Percentiles rank a stretch among this genome's conserved stretches.
Evolutionary conservation across 495 filamentous ascomycete species (phyloP).

Genomic region (Podospora anserina): DNA sequence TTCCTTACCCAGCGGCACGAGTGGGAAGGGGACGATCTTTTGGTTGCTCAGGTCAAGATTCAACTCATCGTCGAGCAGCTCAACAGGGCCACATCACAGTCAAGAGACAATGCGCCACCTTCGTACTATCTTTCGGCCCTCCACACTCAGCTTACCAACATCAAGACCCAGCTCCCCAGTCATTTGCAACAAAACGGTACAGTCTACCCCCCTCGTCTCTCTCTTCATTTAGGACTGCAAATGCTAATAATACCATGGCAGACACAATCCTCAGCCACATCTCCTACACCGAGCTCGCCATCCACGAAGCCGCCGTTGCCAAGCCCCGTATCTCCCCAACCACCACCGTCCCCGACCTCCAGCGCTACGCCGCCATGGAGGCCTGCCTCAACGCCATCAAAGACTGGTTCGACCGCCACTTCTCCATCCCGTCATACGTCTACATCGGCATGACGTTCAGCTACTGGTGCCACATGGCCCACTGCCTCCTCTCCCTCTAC

Average conservation of each 20-base stretch:
- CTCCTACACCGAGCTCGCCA: constrained; percentile 41
- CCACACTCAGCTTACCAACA: constrained; percentile 41
- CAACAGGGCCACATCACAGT: constrained; percentile 25
- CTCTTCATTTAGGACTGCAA: neutral
- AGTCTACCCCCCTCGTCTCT: too few relatives aligned
- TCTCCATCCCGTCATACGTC: constrained; percentile 27
- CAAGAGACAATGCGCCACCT: constrained; percentile 36
- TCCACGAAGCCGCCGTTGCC: constrained; percentile 41
- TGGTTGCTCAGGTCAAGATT: constrained; percentile 45
- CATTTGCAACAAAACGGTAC: constrained; percentile 38
- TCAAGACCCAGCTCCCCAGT: constrained; percentile 36
- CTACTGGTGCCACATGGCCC: constrained; percentile 32
- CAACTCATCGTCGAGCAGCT: constrained; percentile 35
- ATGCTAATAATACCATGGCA: neutral
- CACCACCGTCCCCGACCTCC: constrained; percentile 26
- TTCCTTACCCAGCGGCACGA: constrained; percentile 45
- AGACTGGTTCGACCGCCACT: constrained; percentile 30
- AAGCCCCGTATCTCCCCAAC: constrained; percentile 17
- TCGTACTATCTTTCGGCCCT: constrained; percentile 46
- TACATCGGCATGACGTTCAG: constrained; percentile 32
- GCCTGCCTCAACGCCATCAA: constrained; percentile 23
- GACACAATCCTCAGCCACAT: constrained; percentile 35
- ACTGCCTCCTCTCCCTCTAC: constrained; percentile 29
- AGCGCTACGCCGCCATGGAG: constrained; percentile 32
- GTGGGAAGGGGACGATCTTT: constrained; percentile 48